Evolutionary conservation across 1,139 yeast genomes (phyloP).

Genomic region (Sugiyamaella pinicola): DNA sequence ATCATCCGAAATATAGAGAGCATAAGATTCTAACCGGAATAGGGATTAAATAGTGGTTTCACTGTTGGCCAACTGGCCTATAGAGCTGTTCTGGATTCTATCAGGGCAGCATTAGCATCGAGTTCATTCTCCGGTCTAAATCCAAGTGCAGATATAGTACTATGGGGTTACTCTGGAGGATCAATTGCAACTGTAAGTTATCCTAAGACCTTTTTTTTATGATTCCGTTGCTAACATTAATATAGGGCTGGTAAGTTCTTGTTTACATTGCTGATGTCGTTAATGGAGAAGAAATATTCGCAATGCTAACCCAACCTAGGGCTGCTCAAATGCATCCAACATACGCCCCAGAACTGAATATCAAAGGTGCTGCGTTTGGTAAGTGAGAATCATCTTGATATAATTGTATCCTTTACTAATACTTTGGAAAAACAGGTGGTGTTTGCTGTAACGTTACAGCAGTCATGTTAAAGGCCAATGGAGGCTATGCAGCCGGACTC

Average conservation of each 20-base stretch:
- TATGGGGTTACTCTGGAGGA: constrained; percentile 42
- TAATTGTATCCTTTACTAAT: background rate
- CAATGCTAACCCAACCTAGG: background rate
- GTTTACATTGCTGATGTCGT: too few relatives aligned
- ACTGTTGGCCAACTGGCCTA: constrained; percentile 31
- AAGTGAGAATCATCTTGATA: constrained; percentile 23
- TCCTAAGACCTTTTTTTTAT: background rate
- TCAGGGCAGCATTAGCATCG: constrained; percentile 29
- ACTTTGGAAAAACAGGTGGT: constrained; percentile 1
- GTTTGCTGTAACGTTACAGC: constrained; percentile 26
- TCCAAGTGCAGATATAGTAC: constrained; percentile 25
- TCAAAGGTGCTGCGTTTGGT: constrained; percentile 30
- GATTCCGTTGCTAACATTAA: background rate
- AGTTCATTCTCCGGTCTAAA: constrained; percentile 25
- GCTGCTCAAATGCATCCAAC: constrained; percentile 36
- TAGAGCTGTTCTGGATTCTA: constrained; percentile 28
- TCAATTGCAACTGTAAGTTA: constrained; percentile 37
- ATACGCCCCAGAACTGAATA: constrained; percentile 38
- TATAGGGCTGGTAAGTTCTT: constrained; percentile 6
- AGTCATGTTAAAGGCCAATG: constrained; percentile 28
- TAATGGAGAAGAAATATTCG: background rate
- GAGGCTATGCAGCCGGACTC: constrained; percentile 32
- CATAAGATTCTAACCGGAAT: background rate
- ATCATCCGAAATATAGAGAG: background rate
- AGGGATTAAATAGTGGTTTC: constrained; percentile 21